Evolutionary conservation across 2,329 filamentous ascomycete species (phyloP).

Genomic region (Beauveria pseudobassiana): DNA sequence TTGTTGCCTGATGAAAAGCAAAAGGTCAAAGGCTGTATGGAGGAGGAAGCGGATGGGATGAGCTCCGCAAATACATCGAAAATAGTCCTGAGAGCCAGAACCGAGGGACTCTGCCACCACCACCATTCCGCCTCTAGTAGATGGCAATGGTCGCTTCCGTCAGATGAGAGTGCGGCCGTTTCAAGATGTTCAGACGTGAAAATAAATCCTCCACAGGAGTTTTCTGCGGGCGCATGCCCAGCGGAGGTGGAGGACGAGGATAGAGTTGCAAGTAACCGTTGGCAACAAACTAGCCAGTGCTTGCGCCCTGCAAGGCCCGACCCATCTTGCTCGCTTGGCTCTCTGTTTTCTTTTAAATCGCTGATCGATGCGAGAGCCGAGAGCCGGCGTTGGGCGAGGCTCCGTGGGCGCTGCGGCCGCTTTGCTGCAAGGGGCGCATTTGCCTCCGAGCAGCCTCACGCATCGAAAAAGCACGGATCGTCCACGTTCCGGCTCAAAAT

Average conservation of each 20-base stretch:
- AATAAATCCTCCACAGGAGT: neutral
- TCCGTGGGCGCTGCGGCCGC: too few relatives aligned
- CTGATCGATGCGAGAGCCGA: neutral
- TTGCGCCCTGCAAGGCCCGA: neutral
- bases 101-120: neutral
- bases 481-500: too few relatives aligned
- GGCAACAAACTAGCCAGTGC: too few relatives aligned
- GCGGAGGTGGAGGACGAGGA: too few relatives aligned
- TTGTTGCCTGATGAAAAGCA: neutral
- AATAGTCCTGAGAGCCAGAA: neutral
- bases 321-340: neutral
- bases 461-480: too few relatives aligned
- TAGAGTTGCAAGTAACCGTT: too few relatives aligned
- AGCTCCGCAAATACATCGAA: conserved; percentile 1
- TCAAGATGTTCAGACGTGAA: neutral
- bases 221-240: neutral
- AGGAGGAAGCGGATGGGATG: neutral
- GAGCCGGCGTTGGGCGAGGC: neutral
- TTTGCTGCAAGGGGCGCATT: too few relatives aligned
- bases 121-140: neutral
- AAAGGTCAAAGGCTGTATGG: neutral
- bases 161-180: neutral
- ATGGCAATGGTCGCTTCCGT: neutral
- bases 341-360: neutral
- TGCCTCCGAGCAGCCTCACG: too few relatives aligned